phyloP scores from a whole-genome alignment of 1,139 yeast genomes.

The Kurtzmaniella quercitrusa region DNA sequence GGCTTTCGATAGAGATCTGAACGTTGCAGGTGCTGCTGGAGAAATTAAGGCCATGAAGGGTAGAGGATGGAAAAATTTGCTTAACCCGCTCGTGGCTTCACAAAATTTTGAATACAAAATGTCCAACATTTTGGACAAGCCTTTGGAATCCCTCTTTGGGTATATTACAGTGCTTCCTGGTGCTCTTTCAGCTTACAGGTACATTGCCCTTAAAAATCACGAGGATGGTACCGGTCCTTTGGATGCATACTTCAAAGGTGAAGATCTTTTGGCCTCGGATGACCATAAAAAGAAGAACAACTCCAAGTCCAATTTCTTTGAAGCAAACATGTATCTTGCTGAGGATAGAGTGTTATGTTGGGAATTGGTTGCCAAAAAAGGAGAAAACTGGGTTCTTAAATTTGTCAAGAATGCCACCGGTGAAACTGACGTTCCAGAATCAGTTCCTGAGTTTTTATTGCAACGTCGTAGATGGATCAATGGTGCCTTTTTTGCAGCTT shows the following conservation, averaged over 20 bases:
- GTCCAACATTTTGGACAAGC: conserved; percentile 93
- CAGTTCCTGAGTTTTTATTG: conserved; percentile 82
- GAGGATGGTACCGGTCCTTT: conserved; percentile 93
- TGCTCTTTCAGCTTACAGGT: conserved; percentile 92
- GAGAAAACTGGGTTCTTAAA: conserved; percentile 87
- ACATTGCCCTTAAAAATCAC: conserved; percentile 78
- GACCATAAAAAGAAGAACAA: conserved; percentile 26
- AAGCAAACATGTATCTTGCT: conserved; percentile 95
- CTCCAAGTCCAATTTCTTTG: conserved; percentile 67
- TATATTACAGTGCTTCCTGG: conserved; percentile 94
- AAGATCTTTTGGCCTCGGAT: conserved; percentile 44
- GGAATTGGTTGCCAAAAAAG: conserved; percentile 88
- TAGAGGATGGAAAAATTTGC: conserved; percentile 68
- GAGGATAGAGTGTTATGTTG: conserved; percentile 97
- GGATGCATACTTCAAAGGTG: conserved; percentile 86
- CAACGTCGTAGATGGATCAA: conserved; percentile 98
- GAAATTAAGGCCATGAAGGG: conserved; percentile 95
- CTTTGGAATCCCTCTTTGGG: conserved; percentile 89
- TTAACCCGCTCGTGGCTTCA: conserved; percentile 92
- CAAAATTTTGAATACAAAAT: conserved; percentile 96
- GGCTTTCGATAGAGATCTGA: conserved; percentile 91
- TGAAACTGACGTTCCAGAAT: conserved; percentile 96
- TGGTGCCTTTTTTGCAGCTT: conserved; percentile 96
- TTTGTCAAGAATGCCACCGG: conserved; percentile 93
- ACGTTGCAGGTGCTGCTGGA: conserved; percentile 98